Evolutionary conservation across 768 basidiomycete genomes (phyloP).

Genomic region (Suillus ampliporus): DNA sequence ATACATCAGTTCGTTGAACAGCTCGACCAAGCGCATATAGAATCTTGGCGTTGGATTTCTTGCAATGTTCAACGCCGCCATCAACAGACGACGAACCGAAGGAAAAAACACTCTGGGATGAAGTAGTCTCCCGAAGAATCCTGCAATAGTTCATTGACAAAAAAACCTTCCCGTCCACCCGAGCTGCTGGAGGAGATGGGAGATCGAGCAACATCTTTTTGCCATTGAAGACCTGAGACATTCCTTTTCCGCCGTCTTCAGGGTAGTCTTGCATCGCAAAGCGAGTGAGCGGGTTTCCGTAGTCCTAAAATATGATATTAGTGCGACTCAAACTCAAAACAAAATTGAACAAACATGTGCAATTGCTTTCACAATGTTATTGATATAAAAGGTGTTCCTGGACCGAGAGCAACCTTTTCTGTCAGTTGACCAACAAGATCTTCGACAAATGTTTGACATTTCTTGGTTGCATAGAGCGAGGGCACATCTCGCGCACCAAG

Average conservation of each 20-base stretch:
- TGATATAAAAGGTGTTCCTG: conserved; percentile 32
- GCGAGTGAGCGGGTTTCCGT: conserved; percentile 1
- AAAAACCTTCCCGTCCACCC: conserved; percentile 13
- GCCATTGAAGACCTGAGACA: conserved; percentile 16
- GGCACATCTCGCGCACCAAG: conserved; percentile 34
- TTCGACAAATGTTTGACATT: background rate
- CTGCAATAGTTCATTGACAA: conserved; percentile 19
- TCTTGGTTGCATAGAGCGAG: conserved; percentile 21
- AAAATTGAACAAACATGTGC: conserved; percentile 15
- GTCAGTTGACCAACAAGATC: background rate
- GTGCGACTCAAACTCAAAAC: background rate
- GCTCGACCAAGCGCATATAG: conserved; percentile 9
- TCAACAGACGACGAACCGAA: background rate
- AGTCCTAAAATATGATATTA: conserved; percentile 3
- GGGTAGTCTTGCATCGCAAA: conserved; percentile 20
- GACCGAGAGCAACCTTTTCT: conserved; percentile 19
- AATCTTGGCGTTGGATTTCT: background rate
- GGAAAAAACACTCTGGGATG: conserved; percentile 15
- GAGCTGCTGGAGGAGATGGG: conserved; percentile 15
- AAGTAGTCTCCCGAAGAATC: conserved; percentile 10
- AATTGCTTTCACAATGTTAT: conserved; percentile 25
- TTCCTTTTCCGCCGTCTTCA: conserved; percentile 7
- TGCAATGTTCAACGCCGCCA: background rate
- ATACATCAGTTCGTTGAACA: conserved; percentile 9
- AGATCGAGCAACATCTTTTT: conserved; percentile 15